These are phyloP conservation scores for Erodium maritimum DNA, from an alignment of 345 rosid genomes.

Conservation along the genomic window DNA sequence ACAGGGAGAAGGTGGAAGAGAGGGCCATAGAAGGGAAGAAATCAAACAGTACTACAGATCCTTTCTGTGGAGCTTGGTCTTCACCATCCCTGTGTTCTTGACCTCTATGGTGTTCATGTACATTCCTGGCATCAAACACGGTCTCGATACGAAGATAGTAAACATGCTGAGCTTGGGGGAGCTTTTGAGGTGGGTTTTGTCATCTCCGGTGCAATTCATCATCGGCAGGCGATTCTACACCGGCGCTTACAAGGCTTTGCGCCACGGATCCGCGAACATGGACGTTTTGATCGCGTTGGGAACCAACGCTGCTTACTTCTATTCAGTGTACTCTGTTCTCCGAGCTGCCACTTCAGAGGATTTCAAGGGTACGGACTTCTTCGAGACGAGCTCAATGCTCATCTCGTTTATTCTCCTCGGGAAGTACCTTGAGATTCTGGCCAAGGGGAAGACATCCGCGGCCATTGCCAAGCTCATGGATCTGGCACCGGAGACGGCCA, in stretches of 20 bases:
- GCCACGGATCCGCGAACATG: slow-evolving; percentile 83
- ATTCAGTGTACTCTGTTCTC: slow-evolving; percentile 63
- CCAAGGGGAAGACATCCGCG: slow-evolving; percentile 82
- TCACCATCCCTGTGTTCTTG: slow-evolving; percentile 72
- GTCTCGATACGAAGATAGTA: slow-evolving; percentile 49
- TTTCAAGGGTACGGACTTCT: slow-evolving; percentile 68
- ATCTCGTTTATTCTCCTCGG: slow-evolving; percentile 84
- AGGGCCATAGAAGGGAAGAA: slow-evolving; percentile 43
- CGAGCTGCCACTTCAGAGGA: slow-evolving; percentile 58
- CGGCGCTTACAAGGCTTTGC: slow-evolving; percentile 72
- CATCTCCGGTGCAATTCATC: slow-evolving; percentile 84
- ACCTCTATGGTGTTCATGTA: slow-evolving; percentile 78
- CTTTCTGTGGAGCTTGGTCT: slow-evolving; percentile 79
- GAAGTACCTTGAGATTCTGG: slow-evolving; percentile 77
- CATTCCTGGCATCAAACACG: slow-evolving; percentile 50
- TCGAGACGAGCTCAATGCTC: slow-evolving; percentile 95
- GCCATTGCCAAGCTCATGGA: slow-evolving; percentile 96
- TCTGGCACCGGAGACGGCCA: slow-evolving; percentile 66
- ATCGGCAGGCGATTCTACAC: slow-evolving; percentile 70
- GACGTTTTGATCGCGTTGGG: slow-evolving; percentile 87
- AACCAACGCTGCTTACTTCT: slow-evolving; percentile 88
- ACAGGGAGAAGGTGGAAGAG: slow-evolving; percentile 51
- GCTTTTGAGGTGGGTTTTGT: slow-evolving; percentile 49
- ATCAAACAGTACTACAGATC: slow-evolving; percentile 50
- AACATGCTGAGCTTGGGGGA: slow-evolving; percentile 71